phyloP scores from a whole-genome alignment of 768 basidiomycete genomes.

The Mycena rebaudengoi region DNA sequence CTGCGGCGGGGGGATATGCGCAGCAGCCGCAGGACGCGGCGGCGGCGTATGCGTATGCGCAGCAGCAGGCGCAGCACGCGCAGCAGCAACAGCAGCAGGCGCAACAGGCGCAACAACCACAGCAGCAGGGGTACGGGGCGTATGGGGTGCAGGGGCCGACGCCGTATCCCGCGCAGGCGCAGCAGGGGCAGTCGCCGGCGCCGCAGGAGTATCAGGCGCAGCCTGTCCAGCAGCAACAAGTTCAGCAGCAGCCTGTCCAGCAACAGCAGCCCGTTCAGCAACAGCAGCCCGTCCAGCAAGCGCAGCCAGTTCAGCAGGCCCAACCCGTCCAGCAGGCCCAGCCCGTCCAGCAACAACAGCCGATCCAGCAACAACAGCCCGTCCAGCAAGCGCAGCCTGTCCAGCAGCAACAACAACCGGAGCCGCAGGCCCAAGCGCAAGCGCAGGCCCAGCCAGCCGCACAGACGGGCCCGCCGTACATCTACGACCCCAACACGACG shows the following conservation, averaged over 20 bases:
- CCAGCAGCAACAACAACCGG: slow-evolving; percentile 34
- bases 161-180: slow-evolving; percentile 12
- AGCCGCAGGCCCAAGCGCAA: slow-evolving; percentile 33
- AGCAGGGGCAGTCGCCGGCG: background rate
- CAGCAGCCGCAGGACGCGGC: slow-evolving; percentile 9
- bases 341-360: slow-evolving; percentile 27
- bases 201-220: slow-evolving; percentile 31
- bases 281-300: slow-evolving; percentile 40
- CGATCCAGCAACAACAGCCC: slow-evolving; percentile 28
- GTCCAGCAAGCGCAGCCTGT: slow-evolving; percentile 25
- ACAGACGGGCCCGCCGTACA: slow-evolving; percentile 53
- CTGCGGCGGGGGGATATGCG: background rate
- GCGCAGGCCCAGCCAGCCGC: slow-evolving; percentile 18
- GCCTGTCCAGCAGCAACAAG: slow-evolving; percentile 33
- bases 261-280: slow-evolving; percentile 26
- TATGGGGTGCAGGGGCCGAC: slow-evolving; percentile 7
- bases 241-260: slow-evolving; percentile 49
- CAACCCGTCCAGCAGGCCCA: slow-evolving; percentile 34
- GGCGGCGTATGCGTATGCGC: slow-evolving; percentile 32
- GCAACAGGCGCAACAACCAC: slow-evolving; percentile 21
- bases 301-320: slow-evolving; percentile 30
- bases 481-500: slow-evolving; percentile 69
- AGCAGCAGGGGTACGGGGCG: slow-evolving; percentile 19
- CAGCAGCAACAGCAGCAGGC: slow-evolving; percentile 24
- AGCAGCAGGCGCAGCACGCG: slow-evolving; percentile 12